Evolutionary conservation across 768 basidiomycete genomes (phyloP).

Genomic region (Lactarius pseudohatsudake): DNA sequence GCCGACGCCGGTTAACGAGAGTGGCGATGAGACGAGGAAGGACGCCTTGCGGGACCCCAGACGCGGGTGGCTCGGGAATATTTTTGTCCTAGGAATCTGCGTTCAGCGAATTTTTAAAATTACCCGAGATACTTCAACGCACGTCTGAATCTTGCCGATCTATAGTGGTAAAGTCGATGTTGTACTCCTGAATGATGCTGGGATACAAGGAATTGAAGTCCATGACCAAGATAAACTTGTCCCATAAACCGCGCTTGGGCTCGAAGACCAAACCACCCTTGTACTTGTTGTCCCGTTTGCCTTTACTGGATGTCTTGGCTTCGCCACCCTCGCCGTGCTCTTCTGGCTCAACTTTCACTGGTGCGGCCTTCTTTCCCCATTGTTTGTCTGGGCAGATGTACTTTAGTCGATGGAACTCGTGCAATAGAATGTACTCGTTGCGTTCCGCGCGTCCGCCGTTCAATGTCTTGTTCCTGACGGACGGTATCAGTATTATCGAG

Average conservation of each 20-base stretch:
- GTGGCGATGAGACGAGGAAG: conserved; percentile 98
- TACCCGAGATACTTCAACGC: conserved; percentile 20
- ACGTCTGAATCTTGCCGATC: conserved; percentile 65
- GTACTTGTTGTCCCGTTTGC: conserved; percentile 93
- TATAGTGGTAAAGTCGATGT: conserved; percentile 98
- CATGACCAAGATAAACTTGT: conserved; percentile 97
- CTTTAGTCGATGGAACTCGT: conserved; percentile 95
- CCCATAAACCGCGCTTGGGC: conserved; percentile 94
- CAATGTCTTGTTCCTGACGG: conserved; percentile 87
- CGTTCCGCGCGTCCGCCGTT: conserved; percentile 98
- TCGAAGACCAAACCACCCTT: conserved; percentile 98
- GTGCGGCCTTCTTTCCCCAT: conserved; percentile 70
- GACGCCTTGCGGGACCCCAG: conserved; percentile 76
- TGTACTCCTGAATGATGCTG: conserved; percentile 99
- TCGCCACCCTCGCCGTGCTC: conserved; percentile 45
- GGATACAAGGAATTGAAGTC: conserved; percentile 99
- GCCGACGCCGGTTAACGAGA: conserved; percentile 83
- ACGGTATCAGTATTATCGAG: neutral
- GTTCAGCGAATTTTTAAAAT: neutral
- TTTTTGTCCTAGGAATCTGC: conserved; percentile 67
- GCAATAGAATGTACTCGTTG: conserved; percentile 97
- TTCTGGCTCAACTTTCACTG: conserved; percentile 56
- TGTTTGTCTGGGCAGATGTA: conserved; percentile 96
- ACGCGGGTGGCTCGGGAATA: conserved; percentile 83
- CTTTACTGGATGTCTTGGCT: conserved; percentile 51